A percentile compares a stretch with the other conserved stretches of the same genome.
These are phyloP conservation scores for Retiboletus fuscus DNA, from an alignment of 1,284 basidiomycete genomes.

Conservation along the genomic window DNA sequence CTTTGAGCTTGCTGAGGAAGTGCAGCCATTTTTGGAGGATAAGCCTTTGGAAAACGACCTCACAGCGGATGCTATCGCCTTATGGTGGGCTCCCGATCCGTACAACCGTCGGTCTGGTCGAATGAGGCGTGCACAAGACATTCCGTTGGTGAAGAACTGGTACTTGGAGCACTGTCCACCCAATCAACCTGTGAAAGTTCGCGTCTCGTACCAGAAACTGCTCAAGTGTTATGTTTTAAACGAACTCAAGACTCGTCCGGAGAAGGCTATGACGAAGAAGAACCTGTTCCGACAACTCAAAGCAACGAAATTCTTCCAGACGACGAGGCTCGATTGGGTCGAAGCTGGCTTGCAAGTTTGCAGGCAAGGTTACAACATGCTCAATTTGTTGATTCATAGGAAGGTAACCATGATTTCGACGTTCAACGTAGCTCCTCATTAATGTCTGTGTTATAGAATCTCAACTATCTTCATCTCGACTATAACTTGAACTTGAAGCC, in stretches of 20 bases:
- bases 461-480: constrained; percentile 95
- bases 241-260: constrained; percentile 87
- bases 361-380: constrained; percentile 99
- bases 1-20: constrained; percentile 86
- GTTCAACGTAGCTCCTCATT: neutral
- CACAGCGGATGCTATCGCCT: constrained; percentile 95
- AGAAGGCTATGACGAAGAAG: constrained; percentile 98
- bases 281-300: constrained; percentile 96
- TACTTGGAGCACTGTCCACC: constrained; percentile 98
- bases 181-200: constrained; percentile 95
- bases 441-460: constrained; percentile 66
- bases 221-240: constrained; percentile 97
- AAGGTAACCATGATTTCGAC: constrained; percentile 63
- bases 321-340: constrained; percentile 97
- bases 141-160: constrained; percentile 97
- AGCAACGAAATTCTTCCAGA: constrained; percentile 99
- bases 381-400: constrained; percentile 98
- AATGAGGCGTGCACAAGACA: constrained; percentile 94
- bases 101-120: constrained; percentile 93
- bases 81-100: constrained; percentile 99
- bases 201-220: constrained; percentile 99
- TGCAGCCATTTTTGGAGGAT: constrained; percentile 88
- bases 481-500: constrained; percentile 98
- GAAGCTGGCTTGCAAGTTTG: constrained; percentile 99
- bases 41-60: constrained; percentile 89